Conservation (phyloP, 2,329 filamentous ascomycete species). For the Xylariaceae sp. region DNA sequence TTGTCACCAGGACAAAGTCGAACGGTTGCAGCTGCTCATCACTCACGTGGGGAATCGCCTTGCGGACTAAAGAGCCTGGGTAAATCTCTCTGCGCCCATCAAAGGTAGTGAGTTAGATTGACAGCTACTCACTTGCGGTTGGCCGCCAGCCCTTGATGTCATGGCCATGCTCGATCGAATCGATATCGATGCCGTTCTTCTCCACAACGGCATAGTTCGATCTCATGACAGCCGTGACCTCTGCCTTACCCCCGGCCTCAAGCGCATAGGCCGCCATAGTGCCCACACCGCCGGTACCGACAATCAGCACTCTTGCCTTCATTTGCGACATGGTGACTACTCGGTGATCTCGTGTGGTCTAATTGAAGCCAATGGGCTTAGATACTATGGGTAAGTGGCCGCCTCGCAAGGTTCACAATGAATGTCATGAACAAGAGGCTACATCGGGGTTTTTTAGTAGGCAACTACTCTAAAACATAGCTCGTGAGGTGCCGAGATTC, state of each 20-base stretch:
- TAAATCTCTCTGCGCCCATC: not conserved
- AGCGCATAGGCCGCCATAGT: slow-evolving; percentile 63
- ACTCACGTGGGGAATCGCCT: slow-evolving; percentile 54
- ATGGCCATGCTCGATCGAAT: slow-evolving; percentile 61
- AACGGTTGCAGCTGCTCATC: slow-evolving; percentile 44
- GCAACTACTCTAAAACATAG: no score
- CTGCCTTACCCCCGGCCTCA: slow-evolving; percentile 56
- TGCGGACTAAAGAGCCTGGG: slow-evolving; percentile 48
- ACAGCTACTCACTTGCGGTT: slow-evolving; percentile 43
- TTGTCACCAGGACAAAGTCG: slow-evolving; percentile 63
- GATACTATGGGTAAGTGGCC: not conserved
- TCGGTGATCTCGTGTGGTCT: not conserved
- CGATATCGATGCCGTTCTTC: slow-evolving; percentile 58
- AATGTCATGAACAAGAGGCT: no score
- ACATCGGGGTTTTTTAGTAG: no score
- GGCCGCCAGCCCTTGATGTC: slow-evolving; percentile 56
- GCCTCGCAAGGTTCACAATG: no score
- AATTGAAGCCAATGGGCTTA: not conserved
- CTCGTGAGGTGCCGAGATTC: not conserved
- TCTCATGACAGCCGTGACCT: slow-evolving; percentile 60
- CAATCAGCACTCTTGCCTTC: slow-evolving; percentile 54
- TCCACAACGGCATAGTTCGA: slow-evolving; percentile 60
- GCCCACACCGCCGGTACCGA: slow-evolving; percentile 63
- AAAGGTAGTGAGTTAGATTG: not conserved
- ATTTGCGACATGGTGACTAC: slow-evolving; percentile 18